Conservation (phyloP, 441 rosid genomes). For the Gossypium davidsonii region DNA sequence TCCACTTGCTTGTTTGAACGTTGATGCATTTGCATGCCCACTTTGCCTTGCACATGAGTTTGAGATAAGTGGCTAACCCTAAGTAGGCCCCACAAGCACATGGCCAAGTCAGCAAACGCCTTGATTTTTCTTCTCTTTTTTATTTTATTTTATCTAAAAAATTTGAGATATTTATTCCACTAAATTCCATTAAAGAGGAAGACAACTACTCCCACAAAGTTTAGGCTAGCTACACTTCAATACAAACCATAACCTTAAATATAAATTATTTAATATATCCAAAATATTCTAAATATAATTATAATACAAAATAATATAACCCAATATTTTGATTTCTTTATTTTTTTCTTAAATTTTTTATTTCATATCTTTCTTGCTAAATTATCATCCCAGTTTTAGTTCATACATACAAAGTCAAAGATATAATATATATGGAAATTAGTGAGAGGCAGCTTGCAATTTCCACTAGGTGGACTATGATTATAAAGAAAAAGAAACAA, state of each 20-base stretch:
- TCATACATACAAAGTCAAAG: background rate
- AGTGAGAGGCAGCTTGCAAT: background rate
- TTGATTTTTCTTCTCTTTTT: background rate
- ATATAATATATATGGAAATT: background rate
- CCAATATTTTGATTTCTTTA: too few species aligned
- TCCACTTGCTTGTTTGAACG: conserved; percentile 11
- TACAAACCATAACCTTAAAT: too few species aligned
- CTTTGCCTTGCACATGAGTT: background rate
- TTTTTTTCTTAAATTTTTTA: too few species aligned
- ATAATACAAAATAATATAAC: too few species aligned
- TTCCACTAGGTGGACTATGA: background rate
- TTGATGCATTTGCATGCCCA: conserved; percentile 11
- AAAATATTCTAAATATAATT: too few species aligned
- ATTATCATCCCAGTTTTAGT: background rate
- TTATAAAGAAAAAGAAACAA: background rate
- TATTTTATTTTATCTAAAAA: background rate
- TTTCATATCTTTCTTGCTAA: background rate
- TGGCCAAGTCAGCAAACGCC: conserved; percentile 32
- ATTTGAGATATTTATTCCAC: background rate
- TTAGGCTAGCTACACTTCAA: background rate
- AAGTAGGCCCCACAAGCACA: conserved; percentile 24
- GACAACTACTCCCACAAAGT: background rate
- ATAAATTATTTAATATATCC: too few species aligned
- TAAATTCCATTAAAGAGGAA: background rate
- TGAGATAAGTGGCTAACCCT: conserved; percentile 19